phyloP scores from a whole-genome alignment of 805 yeast genomes.

The Zygosaccharomyces kombuchaensis region DNA sequence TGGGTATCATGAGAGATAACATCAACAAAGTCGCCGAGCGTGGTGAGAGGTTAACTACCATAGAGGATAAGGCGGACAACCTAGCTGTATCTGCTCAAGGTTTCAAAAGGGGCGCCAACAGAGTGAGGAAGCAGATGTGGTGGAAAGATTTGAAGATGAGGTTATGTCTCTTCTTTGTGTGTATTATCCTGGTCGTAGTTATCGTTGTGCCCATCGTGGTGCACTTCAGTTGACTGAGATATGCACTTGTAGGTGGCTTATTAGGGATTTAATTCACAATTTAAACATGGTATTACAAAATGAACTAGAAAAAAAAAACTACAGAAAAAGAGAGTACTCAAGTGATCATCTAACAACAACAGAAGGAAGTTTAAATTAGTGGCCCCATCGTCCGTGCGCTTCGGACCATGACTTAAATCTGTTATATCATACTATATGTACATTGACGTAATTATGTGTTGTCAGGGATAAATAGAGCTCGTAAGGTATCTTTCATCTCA shows the following conservation, averaged over 20 bases:
- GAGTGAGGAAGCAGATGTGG: slow-evolving; percentile 99
- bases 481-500: slow-evolving; percentile 1
- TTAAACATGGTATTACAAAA: slow-evolving; percentile 1
- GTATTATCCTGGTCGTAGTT: slow-evolving; percentile 77
- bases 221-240: slow-evolving; percentile 52
- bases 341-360: neutral
- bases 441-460: neutral
- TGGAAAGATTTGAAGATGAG: slow-evolving; percentile 97
- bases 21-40: slow-evolving; percentile 90
- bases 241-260: neutral
- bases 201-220: slow-evolving; percentile 90
- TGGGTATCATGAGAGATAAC: slow-evolving; percentile 95
- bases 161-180: slow-evolving; percentile 76
- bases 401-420: neutral
- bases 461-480: neutral
- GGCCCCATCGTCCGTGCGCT: neutral
- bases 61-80: slow-evolving; percentile 90
- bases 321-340: neutral
- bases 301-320: slow-evolving; percentile 1
- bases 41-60: slow-evolving; percentile 88
- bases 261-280: slow-evolving; percentile 3
- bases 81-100: slow-evolving; percentile 90
- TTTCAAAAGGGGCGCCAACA: slow-evolving; percentile 93
- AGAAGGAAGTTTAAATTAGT: neutral
- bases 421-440: neutral